These are phyloP conservation scores for Camellia oleifera DNA, from an alignment of 179 eudicot species.

Conservation along the genomic window DNA sequence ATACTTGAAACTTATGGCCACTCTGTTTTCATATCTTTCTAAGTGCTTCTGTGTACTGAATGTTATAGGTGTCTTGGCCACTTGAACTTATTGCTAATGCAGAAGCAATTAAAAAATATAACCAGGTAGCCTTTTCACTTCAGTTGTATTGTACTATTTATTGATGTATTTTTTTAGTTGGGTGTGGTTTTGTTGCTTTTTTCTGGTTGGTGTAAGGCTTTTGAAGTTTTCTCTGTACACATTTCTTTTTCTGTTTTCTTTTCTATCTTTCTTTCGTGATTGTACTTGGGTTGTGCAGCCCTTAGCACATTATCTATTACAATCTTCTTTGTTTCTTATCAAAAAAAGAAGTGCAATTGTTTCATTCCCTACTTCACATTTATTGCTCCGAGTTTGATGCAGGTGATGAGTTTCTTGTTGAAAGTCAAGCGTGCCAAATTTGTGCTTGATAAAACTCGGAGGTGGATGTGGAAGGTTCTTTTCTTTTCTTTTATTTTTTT, in stretches of 20 bases:
- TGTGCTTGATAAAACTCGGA: slow-evolving; percentile 93
- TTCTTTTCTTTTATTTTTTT: slow-evolving; percentile 14
- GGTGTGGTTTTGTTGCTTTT: too few species aligned
- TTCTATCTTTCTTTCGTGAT: too few species aligned
- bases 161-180: too few species aligned
- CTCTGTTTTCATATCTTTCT: slow-evolving; percentile 9
- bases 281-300: too few species aligned
- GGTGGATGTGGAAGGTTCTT: slow-evolving; percentile 97
- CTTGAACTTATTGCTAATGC: slow-evolving; percentile 90
- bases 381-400: slow-evolving; percentile 18
- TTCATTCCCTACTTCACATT: background rate
- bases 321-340: too few species aligned
- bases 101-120: slow-evolving; percentile 87
- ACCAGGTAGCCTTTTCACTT: slow-evolving; percentile 58
- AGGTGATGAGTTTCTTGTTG: slow-evolving; percentile 95
- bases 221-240: too few species aligned
- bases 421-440: slow-evolving; percentile 94
- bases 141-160: background rate
- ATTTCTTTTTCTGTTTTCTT: too few species aligned
- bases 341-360: background rate
- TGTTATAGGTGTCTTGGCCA: slow-evolving; percentile 86
- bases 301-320: too few species aligned
- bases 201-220: too few species aligned
- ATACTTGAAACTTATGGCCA: background rate
- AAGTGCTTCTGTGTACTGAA: slow-evolving; percentile 9